These are phyloP conservation scores for Areca catechu DNA, from an alignment of 176 grass and related monocot genomes.

Conservation along the genomic window DNA sequence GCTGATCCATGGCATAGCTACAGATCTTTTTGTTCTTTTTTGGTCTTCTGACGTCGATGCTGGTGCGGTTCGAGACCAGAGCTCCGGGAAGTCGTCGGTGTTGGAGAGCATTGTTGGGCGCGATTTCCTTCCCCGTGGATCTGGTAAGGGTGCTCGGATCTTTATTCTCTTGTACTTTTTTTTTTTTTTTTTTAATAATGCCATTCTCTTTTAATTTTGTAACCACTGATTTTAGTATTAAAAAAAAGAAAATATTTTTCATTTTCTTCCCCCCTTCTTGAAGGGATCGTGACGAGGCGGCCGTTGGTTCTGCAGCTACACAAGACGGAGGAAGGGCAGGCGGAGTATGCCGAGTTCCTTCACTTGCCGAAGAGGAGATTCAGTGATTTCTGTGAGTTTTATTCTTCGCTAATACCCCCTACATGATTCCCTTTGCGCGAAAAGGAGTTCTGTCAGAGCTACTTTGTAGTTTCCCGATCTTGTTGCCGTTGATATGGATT, in stretches of 20 bases:
- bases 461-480: no score
- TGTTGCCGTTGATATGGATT: no score
- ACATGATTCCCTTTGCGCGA: no score
- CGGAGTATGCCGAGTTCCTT: slow-evolving; percentile 76
- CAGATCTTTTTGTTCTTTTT: not conserved
- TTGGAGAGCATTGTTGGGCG: slow-evolving; percentile 92
- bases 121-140: slow-evolving; percentile 87
- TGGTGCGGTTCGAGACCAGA: slow-evolving; percentile 27
- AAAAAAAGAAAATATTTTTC: no score
- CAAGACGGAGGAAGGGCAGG: slow-evolving; percentile 48
- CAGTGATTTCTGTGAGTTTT: slow-evolving; percentile 56
- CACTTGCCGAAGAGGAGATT: slow-evolving; percentile 61
- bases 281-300: slow-evolving; percentile 93
- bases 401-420: not conserved
- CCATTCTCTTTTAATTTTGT: not conserved
- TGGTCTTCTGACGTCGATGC: not conserved
- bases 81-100: slow-evolving; percentile 89
- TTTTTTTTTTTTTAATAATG: not conserved
- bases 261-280: not conserved
- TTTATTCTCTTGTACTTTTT: not conserved
- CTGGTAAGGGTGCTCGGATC: slow-evolving; percentile 27
- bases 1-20: no score
- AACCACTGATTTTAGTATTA: not conserved
- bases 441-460: no score
- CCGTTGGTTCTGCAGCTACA: slow-evolving; percentile 88